Percentiles rank a stretch among this genome's conserved stretches.
These are phyloP conservation scores for Fraxinus excelsior DNA, from an alignment of 257 asterid species.

Conservation along the genomic window DNA sequence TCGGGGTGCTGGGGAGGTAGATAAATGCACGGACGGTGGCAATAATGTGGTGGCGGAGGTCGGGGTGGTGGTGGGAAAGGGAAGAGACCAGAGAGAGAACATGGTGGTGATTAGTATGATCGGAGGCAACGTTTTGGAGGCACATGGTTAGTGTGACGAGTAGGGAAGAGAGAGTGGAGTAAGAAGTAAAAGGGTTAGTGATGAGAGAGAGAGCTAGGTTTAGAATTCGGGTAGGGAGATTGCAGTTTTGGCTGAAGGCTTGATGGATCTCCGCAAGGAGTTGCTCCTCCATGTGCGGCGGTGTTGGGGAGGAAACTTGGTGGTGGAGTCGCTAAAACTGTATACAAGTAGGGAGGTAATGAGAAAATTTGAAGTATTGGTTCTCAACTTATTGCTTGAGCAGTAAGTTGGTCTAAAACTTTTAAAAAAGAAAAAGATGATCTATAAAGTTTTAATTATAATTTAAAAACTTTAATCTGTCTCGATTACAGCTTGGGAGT, in stretches of 20 bases:
- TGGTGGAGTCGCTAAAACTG: not conserved
- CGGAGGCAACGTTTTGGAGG: conserved; percentile 41
- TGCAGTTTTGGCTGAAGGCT: conserved; percentile 11
- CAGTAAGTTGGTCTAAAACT: no score
- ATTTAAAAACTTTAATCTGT: no score
- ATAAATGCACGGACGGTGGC: conserved; percentile 42
- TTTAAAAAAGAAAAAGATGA: no score
- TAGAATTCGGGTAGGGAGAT: conserved; percentile 26
- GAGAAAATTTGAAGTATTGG: no score
- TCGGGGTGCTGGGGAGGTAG: conserved; percentile 41
- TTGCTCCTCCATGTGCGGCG: conserved; percentile 47
- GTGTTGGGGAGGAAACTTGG: not conserved
- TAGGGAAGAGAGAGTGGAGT: conserved; percentile 44
- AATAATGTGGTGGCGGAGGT: conserved; percentile 37
- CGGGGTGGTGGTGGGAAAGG: conserved; percentile 48
- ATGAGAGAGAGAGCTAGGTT: conserved; percentile 53
- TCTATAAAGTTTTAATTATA: no score
- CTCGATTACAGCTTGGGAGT: no score
- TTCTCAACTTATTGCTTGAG: no score
- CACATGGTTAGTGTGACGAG: conserved; percentile 42
- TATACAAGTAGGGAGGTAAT: not conserved
- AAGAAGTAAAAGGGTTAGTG: conserved; percentile 64
- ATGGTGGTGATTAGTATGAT: conserved; percentile 19
- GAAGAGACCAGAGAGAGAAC: conserved; percentile 56
- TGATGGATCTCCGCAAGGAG: conserved; percentile 34